A percentile compares a stretch with the other conserved stretches of the same genome.
Conservation (phyloP, 768 basidiomycete genomes). For the Leccinum imitatum region DNA sequence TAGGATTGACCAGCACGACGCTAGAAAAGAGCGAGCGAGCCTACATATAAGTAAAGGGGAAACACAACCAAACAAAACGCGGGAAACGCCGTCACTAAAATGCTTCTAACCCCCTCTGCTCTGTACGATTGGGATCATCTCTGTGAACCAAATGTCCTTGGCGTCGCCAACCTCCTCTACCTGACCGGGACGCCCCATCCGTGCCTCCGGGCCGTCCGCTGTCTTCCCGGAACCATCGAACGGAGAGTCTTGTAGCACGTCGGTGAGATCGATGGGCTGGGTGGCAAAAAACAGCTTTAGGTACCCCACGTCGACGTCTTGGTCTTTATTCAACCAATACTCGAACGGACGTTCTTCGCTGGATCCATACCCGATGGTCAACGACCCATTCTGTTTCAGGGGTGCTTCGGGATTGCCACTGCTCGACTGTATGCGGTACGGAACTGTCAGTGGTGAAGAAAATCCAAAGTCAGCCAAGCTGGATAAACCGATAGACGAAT, state of each 20-base stretch:
- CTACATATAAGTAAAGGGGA: too few relatives aligned
- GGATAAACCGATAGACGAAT: neutral
- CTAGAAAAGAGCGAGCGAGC: too few relatives aligned
- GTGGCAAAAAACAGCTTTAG: constrained; percentile 1
- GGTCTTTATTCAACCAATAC: neutral
- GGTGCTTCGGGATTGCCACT: constrained; percentile 6
- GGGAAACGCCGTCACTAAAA: neutral
- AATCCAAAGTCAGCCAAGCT: neutral
- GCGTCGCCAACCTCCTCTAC: constrained; percentile 1
- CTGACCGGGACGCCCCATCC: neutral
- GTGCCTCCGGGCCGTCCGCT: neutral
- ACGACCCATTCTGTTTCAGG: neutral
- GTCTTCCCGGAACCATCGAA: neutral
- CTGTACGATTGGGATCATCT: constrained; percentile 19
- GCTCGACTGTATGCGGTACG: constrained; percentile 10
- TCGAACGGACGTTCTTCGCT: neutral
- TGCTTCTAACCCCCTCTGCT: neutral
- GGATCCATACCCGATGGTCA: constrained; percentile 42
- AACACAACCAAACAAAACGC: too few relatives aligned
- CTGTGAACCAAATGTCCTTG: constrained; percentile 20
- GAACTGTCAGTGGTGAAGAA: neutral
- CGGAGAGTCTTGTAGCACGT: neutral
- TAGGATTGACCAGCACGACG: too few relatives aligned
- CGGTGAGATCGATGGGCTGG: neutral
- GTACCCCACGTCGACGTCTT: neutral